Base-by-base conservation (phyloP, 306 rosid genomes). In the Hippophae gyantsensis region DNA sequence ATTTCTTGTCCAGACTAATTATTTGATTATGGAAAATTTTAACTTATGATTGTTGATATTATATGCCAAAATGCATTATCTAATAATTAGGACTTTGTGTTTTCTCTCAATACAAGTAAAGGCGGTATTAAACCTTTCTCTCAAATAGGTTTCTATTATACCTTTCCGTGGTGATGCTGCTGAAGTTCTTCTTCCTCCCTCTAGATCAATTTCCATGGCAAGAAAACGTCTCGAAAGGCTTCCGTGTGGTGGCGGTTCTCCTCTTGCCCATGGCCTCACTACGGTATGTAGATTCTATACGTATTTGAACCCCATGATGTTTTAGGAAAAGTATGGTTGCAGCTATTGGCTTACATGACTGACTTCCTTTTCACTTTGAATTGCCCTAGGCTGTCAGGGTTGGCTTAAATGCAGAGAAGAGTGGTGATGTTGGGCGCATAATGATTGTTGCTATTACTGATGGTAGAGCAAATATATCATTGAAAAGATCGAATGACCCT, bases 211-310 rank as follows among this genome's bases (percentile, higher is more conserved):
- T 77, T 84, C 97, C 59, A 90, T 90, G 97, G 97, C 97, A 63
- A 83, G 92, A 76, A 90, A 78, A 67, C 95, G 92, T 63, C 96
- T 90, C 41, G 96, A 90, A 75, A 83, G 95, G 79, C 97, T 90
- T 75, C 97, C 98, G 50, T 87, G 98, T 68, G 89, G 98, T 23
- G 98, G 98, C 77, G 98, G 98, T 61, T 90, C 98, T 55, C 98
- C 96, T 64, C 83, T 90, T 68, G 98, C 98, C 56, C 98, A 90
- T 79, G 98, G 98, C 71, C 96, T 90, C 52, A 83, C 96, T 59
- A 81, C 82, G 62, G 98, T 90, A 69, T 65, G 92, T 74, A 62
- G 40, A 70, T 52, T 55, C 40, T 54, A 61, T 61, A 12, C 26
- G 61, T 75, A 48, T 72, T 50, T 48, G 63, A 10, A 27, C 44